Evolutionary conservation across 2,329 filamentous ascomycete species (phyloP).

Genomic region (Alternaria metachromatica): DNA sequence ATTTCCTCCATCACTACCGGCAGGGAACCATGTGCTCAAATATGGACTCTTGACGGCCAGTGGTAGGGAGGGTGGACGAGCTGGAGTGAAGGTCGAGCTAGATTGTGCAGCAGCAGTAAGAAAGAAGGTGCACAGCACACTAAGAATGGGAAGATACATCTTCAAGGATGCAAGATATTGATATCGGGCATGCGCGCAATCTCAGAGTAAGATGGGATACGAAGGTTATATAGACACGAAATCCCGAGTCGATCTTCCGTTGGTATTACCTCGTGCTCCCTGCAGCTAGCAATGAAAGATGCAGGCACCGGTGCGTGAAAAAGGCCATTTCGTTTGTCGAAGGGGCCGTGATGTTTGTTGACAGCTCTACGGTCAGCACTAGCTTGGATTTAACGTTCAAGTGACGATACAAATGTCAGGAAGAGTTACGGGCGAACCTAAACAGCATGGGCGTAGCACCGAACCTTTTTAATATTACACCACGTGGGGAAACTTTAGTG

Average conservation of each 20-base stretch:
- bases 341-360: background rate
- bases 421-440: background rate
- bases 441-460: background rate
- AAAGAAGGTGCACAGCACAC: constrained; percentile 26
- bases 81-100: constrained; percentile 66
- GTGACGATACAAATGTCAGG: background rate
- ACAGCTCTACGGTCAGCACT: constrained; percentile 1
- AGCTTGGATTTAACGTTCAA: background rate
- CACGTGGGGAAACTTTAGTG: constrained; percentile 1
- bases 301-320: background rate
- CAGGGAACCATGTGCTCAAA: constrained; percentile 72
- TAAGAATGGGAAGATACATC: constrained; percentile 30
- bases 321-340: background rate
- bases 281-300: constrained; percentile 4
- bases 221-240: constrained; percentile 9
- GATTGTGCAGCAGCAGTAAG: constrained; percentile 14
- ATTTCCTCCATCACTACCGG: constrained; percentile 66
- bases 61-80: constrained; percentile 71
- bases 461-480: background rate
- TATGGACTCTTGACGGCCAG: constrained; percentile 79
- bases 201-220: background rate
- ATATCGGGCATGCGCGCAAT: background rate
- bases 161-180: background rate
- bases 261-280: background rate
- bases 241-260: background rate